Base-by-base conservation (phyloP, 176 grass and related monocot species). In the Bolboschoenus planiculmis region DNA sequence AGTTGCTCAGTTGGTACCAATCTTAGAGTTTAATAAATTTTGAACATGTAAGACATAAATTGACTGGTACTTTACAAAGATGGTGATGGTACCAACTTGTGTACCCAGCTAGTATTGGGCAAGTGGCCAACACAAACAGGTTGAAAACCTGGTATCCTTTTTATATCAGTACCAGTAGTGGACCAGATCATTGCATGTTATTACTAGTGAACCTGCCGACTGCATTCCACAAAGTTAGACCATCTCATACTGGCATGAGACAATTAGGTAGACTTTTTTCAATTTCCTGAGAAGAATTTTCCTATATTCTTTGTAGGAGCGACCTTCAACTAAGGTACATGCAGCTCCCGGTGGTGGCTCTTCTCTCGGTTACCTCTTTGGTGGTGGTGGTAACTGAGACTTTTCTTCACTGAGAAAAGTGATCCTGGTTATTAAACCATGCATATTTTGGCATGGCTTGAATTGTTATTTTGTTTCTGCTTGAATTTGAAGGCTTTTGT, bases 311-410 rank as follows among this genome's bases (percentile, higher is more conserved):
- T 47, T 10, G 47, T 36, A 92, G 90, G 87, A 92, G 33, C 82
- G 90, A 67, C 85, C 90, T 24, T 92, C 90, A 31, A 92, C 87
- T 7, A 92, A 92, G 87, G 90, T 92, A 44, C 90, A 92, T 83
- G 68, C 83, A 59, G 83, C 90, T 83, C 90, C 90, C 34, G 87
- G 90, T 1, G 87, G 90, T 75, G 87, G 63, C 3, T 92, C 90
- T 29, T 85, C 88, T 29, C 90, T 92, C 2, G 83, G 76, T 59
- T 92, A 92, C 66, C 87, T 92, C 23, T 92, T 92, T 65, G 83
- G 87, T 42, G 77, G 64, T 68, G 86, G 85, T 46, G 83, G 86
- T 53, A 91, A 91, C 84, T 92, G 85, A 92, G 55, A 73, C 16
- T 6, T 47, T 73, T 73, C 58, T 16, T 70, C 36, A 42, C 20